Evolutionary conservation across 1,284 basidiomycete species (phyloP).

Genomic region (Trametes hirsuta): DNA sequence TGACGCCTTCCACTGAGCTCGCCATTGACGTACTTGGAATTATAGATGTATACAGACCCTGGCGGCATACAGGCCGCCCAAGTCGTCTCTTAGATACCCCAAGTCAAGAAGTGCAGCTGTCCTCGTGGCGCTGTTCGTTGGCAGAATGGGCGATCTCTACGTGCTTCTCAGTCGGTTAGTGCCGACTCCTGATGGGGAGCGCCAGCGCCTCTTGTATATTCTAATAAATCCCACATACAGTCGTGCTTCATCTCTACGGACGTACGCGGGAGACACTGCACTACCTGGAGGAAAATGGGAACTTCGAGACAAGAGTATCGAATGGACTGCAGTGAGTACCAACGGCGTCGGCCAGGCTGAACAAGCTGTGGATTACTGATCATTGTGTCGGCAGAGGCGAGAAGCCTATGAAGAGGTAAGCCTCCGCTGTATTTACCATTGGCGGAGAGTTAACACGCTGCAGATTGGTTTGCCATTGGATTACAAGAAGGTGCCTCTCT

Average conservation of each 20-base stretch:
- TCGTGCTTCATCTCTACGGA: slow-evolving; percentile 68
- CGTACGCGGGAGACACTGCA: slow-evolving; percentile 84
- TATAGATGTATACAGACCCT: slow-evolving; percentile 65
- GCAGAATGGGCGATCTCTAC: slow-evolving; percentile 79
- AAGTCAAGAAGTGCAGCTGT: slow-evolving; percentile 68
- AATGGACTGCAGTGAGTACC: slow-evolving; percentile 78
- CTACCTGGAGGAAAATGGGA: slow-evolving; percentile 85
- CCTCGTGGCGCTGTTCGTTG: slow-evolving; percentile 80
- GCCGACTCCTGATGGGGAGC: not conserved
- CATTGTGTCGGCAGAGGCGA: slow-evolving; percentile 53
- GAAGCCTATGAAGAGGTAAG: slow-evolving; percentile 74
- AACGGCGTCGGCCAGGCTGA: not conserved
- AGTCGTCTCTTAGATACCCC: slow-evolving; percentile 49
- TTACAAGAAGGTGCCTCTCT: slow-evolving; percentile 63
- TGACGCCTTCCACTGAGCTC: not conserved
- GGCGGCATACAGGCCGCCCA: slow-evolving; percentile 53
- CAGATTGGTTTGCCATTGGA: slow-evolving; percentile 84
- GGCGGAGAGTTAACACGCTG: slow-evolving; percentile 3
- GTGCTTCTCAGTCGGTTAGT: slow-evolving; percentile 77
- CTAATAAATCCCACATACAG: slow-evolving; percentile 40
- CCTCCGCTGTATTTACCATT: not conserved
- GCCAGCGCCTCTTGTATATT: not conserved
- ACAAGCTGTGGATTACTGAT: not conserved
- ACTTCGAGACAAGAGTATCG: slow-evolving; percentile 62
- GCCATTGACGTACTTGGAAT: not conserved